These are phyloP conservation scores for Termitomyces sp. DNA, from an alignment of 768 basidiomycete genomes.

Conservation along the genomic window DNA sequence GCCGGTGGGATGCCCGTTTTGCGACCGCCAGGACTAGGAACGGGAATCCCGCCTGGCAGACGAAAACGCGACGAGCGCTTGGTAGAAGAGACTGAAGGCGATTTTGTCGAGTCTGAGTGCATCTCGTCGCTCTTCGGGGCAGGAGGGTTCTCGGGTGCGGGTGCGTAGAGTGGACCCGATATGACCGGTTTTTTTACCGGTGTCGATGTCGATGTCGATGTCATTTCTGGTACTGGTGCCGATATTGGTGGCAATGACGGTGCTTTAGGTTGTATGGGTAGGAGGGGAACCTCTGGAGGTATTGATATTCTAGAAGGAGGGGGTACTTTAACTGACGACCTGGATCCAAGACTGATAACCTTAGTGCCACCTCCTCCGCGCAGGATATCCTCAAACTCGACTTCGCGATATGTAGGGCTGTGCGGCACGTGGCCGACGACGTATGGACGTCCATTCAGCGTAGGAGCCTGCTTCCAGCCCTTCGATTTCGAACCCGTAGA, in stretches of 20 bases:
- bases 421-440: constrained; percentile 56
- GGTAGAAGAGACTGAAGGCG: constrained; percentile 24
- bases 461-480: constrained; percentile 81
- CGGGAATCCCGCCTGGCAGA: constrained; percentile 46
- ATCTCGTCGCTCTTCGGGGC: constrained; percentile 31
- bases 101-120: constrained; percentile 28
- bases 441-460: constrained; percentile 76
- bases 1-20: constrained; percentile 58
- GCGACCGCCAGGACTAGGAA: constrained; percentile 49
- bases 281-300: not conserved
- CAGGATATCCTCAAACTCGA: constrained; percentile 77
- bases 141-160: constrained; percentile 19
- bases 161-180: constrained; percentile 17
- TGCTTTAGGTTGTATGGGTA: too few relatives aligned
- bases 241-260: not conserved
- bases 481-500: constrained; percentile 47
- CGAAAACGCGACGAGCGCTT: constrained; percentile 57
- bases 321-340: constrained; percentile 20
- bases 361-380: constrained; percentile 48
- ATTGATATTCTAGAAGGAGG: constrained; percentile 1
- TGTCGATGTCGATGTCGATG: not conserved
- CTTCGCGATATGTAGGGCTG: constrained; percentile 54
- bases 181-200: constrained; percentile 17
- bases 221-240: not conserved
- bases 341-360: constrained; percentile 33